These are phyloP conservation scores for Aaosphaeria arxii DNA, from an alignment of 2,329 filamentous ascomycete genomes.

Conservation along the genomic window DNA sequence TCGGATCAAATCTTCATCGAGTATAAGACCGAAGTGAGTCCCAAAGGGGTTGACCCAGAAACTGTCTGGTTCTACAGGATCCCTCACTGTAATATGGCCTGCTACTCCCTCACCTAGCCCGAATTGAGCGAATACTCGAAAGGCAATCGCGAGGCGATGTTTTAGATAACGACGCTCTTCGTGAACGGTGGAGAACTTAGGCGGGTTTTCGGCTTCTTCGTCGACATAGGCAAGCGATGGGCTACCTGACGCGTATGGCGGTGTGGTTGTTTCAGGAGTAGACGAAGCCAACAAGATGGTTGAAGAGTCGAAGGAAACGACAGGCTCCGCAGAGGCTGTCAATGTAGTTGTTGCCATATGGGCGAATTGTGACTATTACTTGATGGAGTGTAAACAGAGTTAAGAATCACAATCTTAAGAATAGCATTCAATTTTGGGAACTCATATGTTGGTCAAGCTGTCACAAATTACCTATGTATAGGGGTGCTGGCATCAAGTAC, in stretches of 20 bases:
- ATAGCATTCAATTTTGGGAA: too few species aligned
- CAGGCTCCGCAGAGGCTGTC: neutral
- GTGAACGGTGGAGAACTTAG: slow-evolving; percentile 10
- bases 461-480: too few species aligned
- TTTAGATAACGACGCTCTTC: slow-evolving; percentile 16
- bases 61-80: slow-evolving; percentile 53
- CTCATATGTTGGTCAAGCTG: too few species aligned
- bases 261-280: neutral
- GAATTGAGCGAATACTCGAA: slow-evolving; percentile 13
- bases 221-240: slow-evolving; percentile 9
- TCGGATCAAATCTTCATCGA: slow-evolving; percentile 59
- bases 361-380: too few species aligned
- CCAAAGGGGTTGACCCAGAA: slow-evolving; percentile 65
- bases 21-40: slow-evolving; percentile 44
- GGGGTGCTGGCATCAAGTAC: too few species aligned
- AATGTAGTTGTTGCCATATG: too few species aligned
- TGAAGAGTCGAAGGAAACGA: neutral
- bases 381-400: too few species aligned
- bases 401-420: too few species aligned
- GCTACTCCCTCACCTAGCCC: slow-evolving; percentile 46
- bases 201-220: slow-evolving; percentile 9
- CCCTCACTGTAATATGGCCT: slow-evolving; percentile 56
- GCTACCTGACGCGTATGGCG: slow-evolving; percentile 1
- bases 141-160: slow-evolving; percentile 13
- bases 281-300: neutral